Evolutionary conservation across 2,329 filamentous ascomycete genomes (phyloP), one percentile per base, ranked within the genome.

Genomic region (Parastagonospora avenae): DNA sequence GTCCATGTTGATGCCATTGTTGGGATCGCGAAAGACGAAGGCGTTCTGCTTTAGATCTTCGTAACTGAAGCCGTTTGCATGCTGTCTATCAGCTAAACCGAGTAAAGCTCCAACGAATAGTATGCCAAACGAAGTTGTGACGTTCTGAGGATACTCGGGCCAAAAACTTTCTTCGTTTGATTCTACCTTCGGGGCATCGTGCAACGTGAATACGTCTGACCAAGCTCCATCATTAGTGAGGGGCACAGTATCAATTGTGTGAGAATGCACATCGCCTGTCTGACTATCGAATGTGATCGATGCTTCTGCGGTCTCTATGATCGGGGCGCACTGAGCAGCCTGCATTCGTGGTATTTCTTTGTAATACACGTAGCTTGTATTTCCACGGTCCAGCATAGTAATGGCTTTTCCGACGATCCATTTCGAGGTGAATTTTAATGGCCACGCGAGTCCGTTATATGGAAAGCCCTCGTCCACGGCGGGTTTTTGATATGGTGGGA

Each of bases 21-120:
- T n/a, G 1, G 36, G 32, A 45, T 67, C 62, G 15, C 60, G 64
- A 30, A 68, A 59, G 32, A 63, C 66, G 50, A 59, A 70, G 0
- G 54, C 60, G 28, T 62, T 55, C 53, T 63, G 58, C 14, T 46
- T 9, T 2, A 65, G n/a, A 15, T 44, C 29, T 11, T 52, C 42
- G 14, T 41, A 38, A 11, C 11, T 14, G 28, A 12, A 16, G 28
- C 15, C 12, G 6, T 49, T 35, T 28, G 52, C 47, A 24, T 24
- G 19, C 19, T 24, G 16, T 16, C 39, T 41, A 42, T 53, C 52
- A 12, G 55, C 44, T 15, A 56, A 46, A 15, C 41, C 46, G 15
- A 63, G 33, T 24, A 63, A 30, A 5, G 55, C 42, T 15, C 50
- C 54, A 5, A 57, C 11, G 35, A 60, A 63, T 1, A 60, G 33